A percentile compares a stretch with the other conserved stretches of the same genome.
Conservation (phyloP, 106 monocot genomes). For the Vanilla planifolia region DNA sequence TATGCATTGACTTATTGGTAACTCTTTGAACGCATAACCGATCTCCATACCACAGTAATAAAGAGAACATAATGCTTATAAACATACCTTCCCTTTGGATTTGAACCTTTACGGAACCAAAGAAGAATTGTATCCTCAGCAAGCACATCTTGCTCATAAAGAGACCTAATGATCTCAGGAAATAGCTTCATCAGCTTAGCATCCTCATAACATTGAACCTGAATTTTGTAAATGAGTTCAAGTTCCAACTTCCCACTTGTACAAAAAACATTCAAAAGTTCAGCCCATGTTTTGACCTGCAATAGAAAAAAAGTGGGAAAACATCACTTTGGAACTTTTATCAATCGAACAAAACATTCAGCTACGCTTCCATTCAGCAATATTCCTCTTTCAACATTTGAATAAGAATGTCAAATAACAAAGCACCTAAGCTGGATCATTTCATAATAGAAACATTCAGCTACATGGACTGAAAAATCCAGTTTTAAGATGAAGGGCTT, state of each 20-base stretch:
- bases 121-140: conserved; percentile 98
- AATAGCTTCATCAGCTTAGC: conserved; percentile 97
- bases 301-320: neutral
- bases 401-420: no score
- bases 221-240: conserved; percentile 94
- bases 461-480: no score
- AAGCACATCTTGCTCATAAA: conserved; percentile 97
- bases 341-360: neutral
- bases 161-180: conserved; percentile 89
- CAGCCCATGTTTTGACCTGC: conserved; percentile 92
- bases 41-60: no score
- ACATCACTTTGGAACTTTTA: no score
- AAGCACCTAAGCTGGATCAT: no score
- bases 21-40: no score
- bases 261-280: conserved; percentile 78
- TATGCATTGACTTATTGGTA: no score
- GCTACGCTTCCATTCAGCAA: neutral
- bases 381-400: no score
- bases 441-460: no score
- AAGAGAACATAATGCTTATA: no score
- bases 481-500: no score
- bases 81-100: conserved; percentile 96
- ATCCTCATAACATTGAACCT: conserved; percentile 96
- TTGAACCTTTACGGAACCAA: conserved; percentile 91
- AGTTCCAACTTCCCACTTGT: conserved; percentile 80